Percentiles rank a stretch among this genome's conserved stretches.
Evolutionary conservation across 2,329 filamentous ascomycete species (phyloP).

Genomic region (Colletotrichum lentis): DNA sequence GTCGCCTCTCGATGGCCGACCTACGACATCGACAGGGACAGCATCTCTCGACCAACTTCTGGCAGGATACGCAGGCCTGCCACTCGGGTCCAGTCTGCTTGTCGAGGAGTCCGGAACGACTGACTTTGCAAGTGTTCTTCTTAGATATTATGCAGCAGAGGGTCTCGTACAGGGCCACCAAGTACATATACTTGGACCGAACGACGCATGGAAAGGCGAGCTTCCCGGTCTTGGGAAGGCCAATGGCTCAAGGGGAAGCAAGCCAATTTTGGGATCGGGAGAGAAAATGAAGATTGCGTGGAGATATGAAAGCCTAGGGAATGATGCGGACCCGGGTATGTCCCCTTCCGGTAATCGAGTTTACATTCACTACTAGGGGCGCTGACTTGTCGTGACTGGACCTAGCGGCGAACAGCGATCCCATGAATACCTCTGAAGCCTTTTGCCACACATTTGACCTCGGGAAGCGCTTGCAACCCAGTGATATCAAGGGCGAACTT

Average conservation of each 20-base stretch:
- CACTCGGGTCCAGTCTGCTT: constrained; percentile 81
- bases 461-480: constrained; percentile 66
- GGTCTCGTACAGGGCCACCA: constrained; percentile 90
- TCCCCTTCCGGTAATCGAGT: background rate
- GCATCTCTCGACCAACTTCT: constrained; percentile 84
- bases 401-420: constrained; percentile 18
- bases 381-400: background rate
- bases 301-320: constrained; percentile 84
- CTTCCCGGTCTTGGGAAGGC: constrained; percentile 74
- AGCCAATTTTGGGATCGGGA: constrained; percentile 52
- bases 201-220: constrained; percentile 82
- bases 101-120: constrained; percentile 92
- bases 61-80: constrained; percentile 84
- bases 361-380: too few species aligned
- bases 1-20: constrained; percentile 86
- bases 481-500: constrained; percentile 60
- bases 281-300: constrained; percentile 99
- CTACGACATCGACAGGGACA: constrained; percentile 91
- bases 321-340: constrained; percentile 36
- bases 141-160: constrained; percentile 92
- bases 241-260: constrained; percentile 51
- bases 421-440: constrained; percentile 43
- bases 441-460: constrained; percentile 81
- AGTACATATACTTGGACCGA: constrained; percentile 83
- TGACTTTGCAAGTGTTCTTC: constrained; percentile 84